Evolutionary conservation across 768 basidiomycete species (phyloP), one percentile per base, ranked within the genome.

Genomic region (Basidioascus undulatus): DNA sequence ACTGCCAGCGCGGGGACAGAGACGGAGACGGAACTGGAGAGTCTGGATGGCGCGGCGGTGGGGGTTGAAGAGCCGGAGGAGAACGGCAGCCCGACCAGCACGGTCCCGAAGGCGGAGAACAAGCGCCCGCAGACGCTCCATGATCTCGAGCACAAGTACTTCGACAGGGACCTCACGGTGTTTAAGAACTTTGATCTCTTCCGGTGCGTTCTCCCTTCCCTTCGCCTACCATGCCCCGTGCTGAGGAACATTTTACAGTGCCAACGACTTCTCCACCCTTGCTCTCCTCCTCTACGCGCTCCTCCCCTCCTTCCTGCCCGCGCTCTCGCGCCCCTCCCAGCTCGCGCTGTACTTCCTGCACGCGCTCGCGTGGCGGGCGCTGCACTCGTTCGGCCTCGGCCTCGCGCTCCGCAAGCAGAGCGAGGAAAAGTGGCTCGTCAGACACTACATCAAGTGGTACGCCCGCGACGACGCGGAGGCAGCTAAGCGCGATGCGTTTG

Each of bases 381-480:
- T 92, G 60, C 83, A 94, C 57, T 77, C 74, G 25, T 70, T 87
- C 47, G 86, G 78, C 1, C 67, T 96, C 13, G 92, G 92, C 0
- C 58, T 76, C 30, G 63, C 89, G 15, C 65, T 98, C 31, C 71
- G 71, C 18, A 79, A 75, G 2, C 92, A 98, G 58, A 76, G 78
- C 49, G 66, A 74, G 55, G 69, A 60, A 56, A 87, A 86, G 57
- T 92, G 77, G 62, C 60, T 94, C 30, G 92, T 96, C 21, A 62
- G 83, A 47, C 92, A 98, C 57, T 96, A 78, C 55, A 59, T 92
- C 51, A 84, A 89, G 64, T 73, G 94, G 53, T 98, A 96, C 53
- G 73, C 83, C 51, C 96, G 94, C 57, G 68, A 73, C 8, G 62
- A 64, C 35, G 64, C 71, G 43, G 73, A 78, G 41, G 69, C 67